Conservation (phyloP, 2,329 filamentous ascomycete species). For the Cladosporium halotolerans region DNA sequence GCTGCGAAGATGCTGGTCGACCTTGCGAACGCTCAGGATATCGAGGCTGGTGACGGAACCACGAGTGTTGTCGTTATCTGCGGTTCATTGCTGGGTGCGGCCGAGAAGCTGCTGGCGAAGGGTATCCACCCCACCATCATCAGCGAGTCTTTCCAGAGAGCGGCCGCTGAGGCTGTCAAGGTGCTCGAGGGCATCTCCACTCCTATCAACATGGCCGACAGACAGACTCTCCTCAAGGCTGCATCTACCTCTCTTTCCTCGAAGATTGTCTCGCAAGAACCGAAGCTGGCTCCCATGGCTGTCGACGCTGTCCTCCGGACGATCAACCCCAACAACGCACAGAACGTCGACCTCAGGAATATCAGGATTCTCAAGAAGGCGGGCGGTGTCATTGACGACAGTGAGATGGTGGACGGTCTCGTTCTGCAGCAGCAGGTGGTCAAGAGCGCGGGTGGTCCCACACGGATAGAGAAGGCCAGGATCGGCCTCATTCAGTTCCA, state of each 20-base stretch:
- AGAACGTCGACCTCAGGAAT: slow-evolving; percentile 94
- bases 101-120: slow-evolving; percentile 84
- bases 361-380: slow-evolving; percentile 97
- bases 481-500: slow-evolving; percentile 99
- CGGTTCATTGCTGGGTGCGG: slow-evolving; percentile 86
- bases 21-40: slow-evolving; percentile 92
- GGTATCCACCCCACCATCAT: slow-evolving; percentile 96
- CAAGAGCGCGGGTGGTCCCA: slow-evolving; percentile 86
- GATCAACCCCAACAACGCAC: slow-evolving; percentile 89
- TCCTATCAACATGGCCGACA: slow-evolving; percentile 83
- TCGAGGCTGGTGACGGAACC: slow-evolving; percentile 96
- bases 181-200: slow-evolving; percentile 94
- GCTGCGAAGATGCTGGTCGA: slow-evolving; percentile 99
- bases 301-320: slow-evolving; percentile 94
- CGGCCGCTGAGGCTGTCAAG: slow-evolving; percentile 79
- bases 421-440: slow-evolving; percentile 88
- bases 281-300: slow-evolving; percentile 94
- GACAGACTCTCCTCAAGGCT: slow-evolving; percentile 84
- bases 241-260: slow-evolving; percentile 95
- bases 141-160: slow-evolving; percentile 94
- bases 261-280: slow-evolving; percentile 97
- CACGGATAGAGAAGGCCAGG: slow-evolving; percentile 91
- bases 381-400: slow-evolving; percentile 96
- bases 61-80: slow-evolving; percentile 98
- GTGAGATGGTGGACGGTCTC: slow-evolving; percentile 90